Base-by-base conservation (phyloP, 148 eudicot species). In the Chenopodium album region DNA sequence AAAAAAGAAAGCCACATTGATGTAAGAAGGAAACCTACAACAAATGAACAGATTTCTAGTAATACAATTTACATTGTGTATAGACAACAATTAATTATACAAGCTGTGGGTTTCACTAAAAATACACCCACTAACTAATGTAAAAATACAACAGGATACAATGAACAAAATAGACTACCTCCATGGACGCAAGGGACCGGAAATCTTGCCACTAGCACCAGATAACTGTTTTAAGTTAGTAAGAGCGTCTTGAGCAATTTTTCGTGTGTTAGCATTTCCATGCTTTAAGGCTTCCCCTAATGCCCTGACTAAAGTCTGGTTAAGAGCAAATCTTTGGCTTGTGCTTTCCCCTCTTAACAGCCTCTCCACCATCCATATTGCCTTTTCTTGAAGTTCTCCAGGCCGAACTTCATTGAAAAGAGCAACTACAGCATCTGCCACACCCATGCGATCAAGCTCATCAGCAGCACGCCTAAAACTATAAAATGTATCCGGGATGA, bases 381-480 rank as follows among this genome's bases (percentile, higher is more conserved):
- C 75, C 87, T 87, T 92, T 71, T 92, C 90, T 84, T 92, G 94
- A 83, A 92, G 89, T 79, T 88, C 91, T 68, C 94, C 91, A 7
- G 92, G 88, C 44, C 91, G 86, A 64, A 87, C 82, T 3, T 89
- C 86, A 8, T 70, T 81, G 84, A 92, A 92, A 22, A 90, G 88
- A 65, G 5, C 71, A 32, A 89, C 75, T 76, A 87, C 84, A 20
- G 88, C 88, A 76, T 90, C 89, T 1, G 85, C 85, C 12, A 90
- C 88, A 9, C 88, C 92, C 1, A 90, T 86, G 65, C 63, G 81
- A 17, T 92, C 90, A 1, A 92, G 91, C 84, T 90, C 90, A 37
- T 87, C 91, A 47, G 81, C 84, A 22, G 89, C 89, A 68, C 82
- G 84, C 66, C 88, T 84, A 78, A 78, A 85, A 29, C 72, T 84